These are phyloP conservation scores for Quercus robur DNA, from an alignment of 306 rosid species.

Conservation along the genomic window DNA sequence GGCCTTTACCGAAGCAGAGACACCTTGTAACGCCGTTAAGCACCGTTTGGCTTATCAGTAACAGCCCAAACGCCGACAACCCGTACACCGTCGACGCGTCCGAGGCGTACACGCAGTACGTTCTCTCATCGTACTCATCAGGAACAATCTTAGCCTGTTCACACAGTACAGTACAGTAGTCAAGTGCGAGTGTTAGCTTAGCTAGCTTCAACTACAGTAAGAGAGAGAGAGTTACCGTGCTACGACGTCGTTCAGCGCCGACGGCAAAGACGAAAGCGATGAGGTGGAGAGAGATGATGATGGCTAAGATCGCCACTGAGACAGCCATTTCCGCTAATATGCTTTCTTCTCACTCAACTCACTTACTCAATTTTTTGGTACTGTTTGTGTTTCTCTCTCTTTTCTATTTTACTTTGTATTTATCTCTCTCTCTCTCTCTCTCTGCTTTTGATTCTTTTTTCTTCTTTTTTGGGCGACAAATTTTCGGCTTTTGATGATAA, in stretches of 20 bases:
- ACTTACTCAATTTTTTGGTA: not conserved
- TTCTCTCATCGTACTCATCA: conserved; percentile 70
- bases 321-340: conserved; percentile 51
- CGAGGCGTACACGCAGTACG: conserved; percentile 65
- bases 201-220: not conserved
- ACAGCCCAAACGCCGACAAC: conserved; percentile 57
- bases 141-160: conserved; percentile 57
- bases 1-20: conserved; percentile 89
- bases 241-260: conserved; percentile 94
- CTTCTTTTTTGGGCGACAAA: not conserved
- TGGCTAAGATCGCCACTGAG: conserved; percentile 51
- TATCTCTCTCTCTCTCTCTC: no score
- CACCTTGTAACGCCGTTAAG: conserved; percentile 78
- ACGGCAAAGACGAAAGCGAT: conserved; percentile 82
- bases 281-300: conserved; percentile 67
- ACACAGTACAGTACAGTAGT: not conserved
- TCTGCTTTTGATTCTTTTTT: not conserved
- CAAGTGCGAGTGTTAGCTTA: not conserved
- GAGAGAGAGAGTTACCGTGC: conserved; percentile 32
- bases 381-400: not conserved
- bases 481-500: conserved; percentile 18
- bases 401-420: not conserved
- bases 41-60: conserved; percentile 63
- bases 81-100: conserved; percentile 96
- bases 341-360: not conserved